A percentile compares a stretch with the other conserved stretches of the same genome.
phyloP scores from a whole-genome alignment of 768 basidiomycete genomes.

The Mycena chlorophos region DNA sequence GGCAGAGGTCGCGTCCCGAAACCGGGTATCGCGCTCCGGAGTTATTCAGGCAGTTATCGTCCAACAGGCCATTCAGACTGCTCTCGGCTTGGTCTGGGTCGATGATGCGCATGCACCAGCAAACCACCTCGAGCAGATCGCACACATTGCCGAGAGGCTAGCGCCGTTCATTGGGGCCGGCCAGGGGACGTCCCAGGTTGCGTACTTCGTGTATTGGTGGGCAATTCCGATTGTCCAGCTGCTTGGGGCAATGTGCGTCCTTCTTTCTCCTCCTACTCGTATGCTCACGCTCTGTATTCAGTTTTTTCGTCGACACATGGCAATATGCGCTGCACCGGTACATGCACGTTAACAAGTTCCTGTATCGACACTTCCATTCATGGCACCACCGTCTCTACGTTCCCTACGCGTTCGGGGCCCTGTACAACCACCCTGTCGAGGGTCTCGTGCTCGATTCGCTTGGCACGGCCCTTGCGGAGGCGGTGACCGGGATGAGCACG shows the following conservation, averaged over 20 bases:
- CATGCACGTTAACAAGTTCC: constrained; percentile 88
- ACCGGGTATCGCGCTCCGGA: constrained; percentile 67
- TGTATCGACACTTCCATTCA: constrained; percentile 91
- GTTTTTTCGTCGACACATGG: constrained; percentile 96
- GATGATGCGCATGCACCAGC: constrained; percentile 40
- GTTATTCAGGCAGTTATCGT: constrained; percentile 81
- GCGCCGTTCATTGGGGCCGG: constrained; percentile 43
- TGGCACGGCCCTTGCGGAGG: constrained; percentile 78
- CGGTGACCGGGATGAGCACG: constrained; percentile 61
- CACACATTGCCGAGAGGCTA: constrained; percentile 42
- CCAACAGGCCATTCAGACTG: constrained; percentile 85
- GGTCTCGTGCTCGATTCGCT: constrained; percentile 87
- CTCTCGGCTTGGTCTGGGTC: constrained; percentile 69
- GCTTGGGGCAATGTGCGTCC: constrained; percentile 77
- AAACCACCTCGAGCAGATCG: constrained; percentile 45
- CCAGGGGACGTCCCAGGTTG: constrained; percentile 35
- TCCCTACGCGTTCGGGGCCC: constrained; percentile 93
- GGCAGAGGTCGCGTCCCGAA: constrained; percentile 70
- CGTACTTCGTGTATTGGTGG: constrained; percentile 91
- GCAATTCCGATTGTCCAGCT: constrained; percentile 74
- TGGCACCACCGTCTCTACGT: constrained; percentile 96
- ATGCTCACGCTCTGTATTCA: constrained; percentile 29
- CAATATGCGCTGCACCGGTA: constrained; percentile 94
- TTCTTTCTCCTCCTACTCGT: not conserved
- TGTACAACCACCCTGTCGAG: constrained; percentile 97